Evolutionary conservation across 768 basidiomycete genomes (phyloP), one percentile per base, ranked within the genome.

Genomic region (Pisolithus tinctorius): DNA sequence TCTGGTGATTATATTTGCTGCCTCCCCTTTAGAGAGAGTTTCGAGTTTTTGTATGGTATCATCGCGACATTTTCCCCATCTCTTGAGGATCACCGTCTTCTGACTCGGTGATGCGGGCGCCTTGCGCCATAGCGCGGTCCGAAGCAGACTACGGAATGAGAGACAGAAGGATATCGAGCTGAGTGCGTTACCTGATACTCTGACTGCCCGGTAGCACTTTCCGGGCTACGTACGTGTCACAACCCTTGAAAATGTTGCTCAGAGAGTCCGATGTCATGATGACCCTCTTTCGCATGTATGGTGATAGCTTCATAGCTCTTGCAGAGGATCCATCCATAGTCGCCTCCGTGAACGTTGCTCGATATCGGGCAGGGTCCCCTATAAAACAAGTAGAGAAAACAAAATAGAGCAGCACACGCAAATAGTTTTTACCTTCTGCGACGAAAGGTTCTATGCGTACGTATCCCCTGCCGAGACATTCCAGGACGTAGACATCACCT

Each of bases 1-100:
- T 8, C 89, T 82, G 23, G 82, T 82, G 54, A 93, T 86, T 42
- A 92, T 82, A 56, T 83, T 82, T 0, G 84, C 85, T 27, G 89
- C 88, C 55, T 87, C 76, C 2, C 91, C 91, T 64, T 88, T 91
- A 1, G 80, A 90, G 58, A 93, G 60, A 0, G 52, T 66, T 42
- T 59, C 64, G 4, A 81, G 62, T 30, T 60, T 49, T 16, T 61
- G 60, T n/a, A 52, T 60, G 16, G 55, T 50, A 9, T 53, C 48
- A n/a, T 56, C 55, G 46, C 38, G 54, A 55, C 71, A 53, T 38
- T 55, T 67, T 41, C 65, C 62, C 73, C 78, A 79, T 34, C 82
- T 72, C 57, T 79, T 83, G 7, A 60, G 57, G 38, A 92, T 67
- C 25, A 85, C 70, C 2, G 66, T 57, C 57, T 78, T 81, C 59